Evolutionary conservation across 495 filamentous ascomycete genomes (phyloP).

Genomic region (Aspergillus carlsbadensis): DNA sequence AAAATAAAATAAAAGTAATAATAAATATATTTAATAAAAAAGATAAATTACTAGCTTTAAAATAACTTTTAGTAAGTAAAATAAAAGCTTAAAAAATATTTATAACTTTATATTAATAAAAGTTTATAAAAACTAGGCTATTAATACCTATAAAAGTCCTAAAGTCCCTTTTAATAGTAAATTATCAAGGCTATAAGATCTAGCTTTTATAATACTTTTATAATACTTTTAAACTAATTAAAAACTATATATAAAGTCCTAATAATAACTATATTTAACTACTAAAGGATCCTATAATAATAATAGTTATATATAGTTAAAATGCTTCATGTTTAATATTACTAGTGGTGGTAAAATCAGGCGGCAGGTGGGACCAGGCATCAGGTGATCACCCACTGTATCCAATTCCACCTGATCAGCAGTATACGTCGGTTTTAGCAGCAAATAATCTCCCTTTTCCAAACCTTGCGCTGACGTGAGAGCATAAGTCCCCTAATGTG

Average conservation of each 20-base stretch:
- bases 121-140: background rate
- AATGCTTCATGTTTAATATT: no score
- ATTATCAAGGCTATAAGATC: background rate
- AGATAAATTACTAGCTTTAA: background rate
- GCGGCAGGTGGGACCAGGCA: no score
- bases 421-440: no score
- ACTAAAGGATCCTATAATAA: background rate
- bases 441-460: no score
- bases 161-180: background rate
- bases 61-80: background rate
- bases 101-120: background rate
- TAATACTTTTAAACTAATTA: background rate
- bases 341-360: no score
- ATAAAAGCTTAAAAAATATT: background rate
- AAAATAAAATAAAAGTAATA: background rate
- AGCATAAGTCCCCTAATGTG: no score
- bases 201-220: no score
- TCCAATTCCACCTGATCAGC: no score
- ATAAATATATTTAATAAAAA: background rate
- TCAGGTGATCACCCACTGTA: no score
- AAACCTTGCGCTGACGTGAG: no score
- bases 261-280: background rate
- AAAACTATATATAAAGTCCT: background rate
- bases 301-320: background rate
- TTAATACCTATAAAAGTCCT: background rate